Conservation (phyloP, 2,329 filamentous ascomycete species). For the Periconia sp. region DNA sequence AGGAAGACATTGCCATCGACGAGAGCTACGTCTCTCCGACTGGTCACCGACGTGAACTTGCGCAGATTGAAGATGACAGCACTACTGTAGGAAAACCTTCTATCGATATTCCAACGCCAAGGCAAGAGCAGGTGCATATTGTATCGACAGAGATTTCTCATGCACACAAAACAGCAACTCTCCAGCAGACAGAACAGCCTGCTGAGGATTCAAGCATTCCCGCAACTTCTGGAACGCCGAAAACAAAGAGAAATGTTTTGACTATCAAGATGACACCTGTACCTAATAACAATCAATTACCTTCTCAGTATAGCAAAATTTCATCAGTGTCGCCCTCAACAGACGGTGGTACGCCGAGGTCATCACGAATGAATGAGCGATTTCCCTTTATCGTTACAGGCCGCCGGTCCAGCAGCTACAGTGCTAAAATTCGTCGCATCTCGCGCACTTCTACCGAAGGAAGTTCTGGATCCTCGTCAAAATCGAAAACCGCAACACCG, state of each 20-base stretch:
- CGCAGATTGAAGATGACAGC: conserved; percentile 32
- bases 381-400: conserved; percentile 45
- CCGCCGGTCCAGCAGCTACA: conserved; percentile 31
- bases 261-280: neutral
- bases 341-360: conserved; percentile 20
- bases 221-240: neutral
- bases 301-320: neutral
- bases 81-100: conserved; percentile 17
- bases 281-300: neutral
- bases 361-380: conserved; percentile 48
- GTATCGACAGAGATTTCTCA: neutral
- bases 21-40: conserved; percentile 19
- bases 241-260: neutral
- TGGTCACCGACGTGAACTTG: conserved; percentile 19
- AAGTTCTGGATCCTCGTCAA: conserved; percentile 15
- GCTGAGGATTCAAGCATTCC: neutral
- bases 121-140: neutral
- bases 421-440: conserved; percentile 17
- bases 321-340: conserved; percentile 11
- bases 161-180: neutral
- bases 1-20: conserved; percentile 29
- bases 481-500: conserved; percentile 14
- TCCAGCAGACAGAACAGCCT: neutral
- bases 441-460: conserved; percentile 18
- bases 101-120: conserved; percentile 9